Evolutionary conservation across 768 basidiomycete species (phyloP).

Genomic region (Mycena amicta): DNA sequence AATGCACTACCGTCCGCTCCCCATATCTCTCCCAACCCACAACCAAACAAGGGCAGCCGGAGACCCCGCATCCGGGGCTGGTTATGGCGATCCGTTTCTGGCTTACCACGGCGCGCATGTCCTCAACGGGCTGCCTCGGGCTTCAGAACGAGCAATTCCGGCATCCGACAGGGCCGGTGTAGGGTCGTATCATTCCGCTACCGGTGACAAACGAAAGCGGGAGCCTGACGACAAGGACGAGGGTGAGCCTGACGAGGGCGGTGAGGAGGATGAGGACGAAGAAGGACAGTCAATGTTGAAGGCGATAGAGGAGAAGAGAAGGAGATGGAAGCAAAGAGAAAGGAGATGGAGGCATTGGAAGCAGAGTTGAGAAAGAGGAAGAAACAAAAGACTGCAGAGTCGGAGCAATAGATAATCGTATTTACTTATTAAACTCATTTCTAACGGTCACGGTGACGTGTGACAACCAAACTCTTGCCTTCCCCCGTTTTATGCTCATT

Average conservation of each 20-base stretch:
- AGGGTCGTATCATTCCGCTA: background rate
- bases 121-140: too few species aligned
- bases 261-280: background rate
- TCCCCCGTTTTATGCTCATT: conserved; percentile 68
- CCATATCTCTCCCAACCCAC: background rate
- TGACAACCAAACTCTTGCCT: too few species aligned
- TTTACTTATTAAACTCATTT: too few species aligned
- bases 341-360: background rate
- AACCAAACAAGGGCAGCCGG: too few species aligned
- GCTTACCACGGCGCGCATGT: too few species aligned
- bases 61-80: too few species aligned
- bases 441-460: too few species aligned
- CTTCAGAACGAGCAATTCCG: too few species aligned
- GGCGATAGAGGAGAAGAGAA: background rate
- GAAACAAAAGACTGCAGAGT: too few species aligned
- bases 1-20: background rate
- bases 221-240: background rate
- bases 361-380: background rate
- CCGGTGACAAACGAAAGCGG: background rate
- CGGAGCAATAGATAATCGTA: too few species aligned
- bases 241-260: background rate
- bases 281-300: background rate
- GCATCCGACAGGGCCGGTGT: too few species aligned
- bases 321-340: background rate
- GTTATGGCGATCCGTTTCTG: too few species aligned